Conservation (phyloP, 139 green algal genomes). For the Chlorella sp. region DNA sequence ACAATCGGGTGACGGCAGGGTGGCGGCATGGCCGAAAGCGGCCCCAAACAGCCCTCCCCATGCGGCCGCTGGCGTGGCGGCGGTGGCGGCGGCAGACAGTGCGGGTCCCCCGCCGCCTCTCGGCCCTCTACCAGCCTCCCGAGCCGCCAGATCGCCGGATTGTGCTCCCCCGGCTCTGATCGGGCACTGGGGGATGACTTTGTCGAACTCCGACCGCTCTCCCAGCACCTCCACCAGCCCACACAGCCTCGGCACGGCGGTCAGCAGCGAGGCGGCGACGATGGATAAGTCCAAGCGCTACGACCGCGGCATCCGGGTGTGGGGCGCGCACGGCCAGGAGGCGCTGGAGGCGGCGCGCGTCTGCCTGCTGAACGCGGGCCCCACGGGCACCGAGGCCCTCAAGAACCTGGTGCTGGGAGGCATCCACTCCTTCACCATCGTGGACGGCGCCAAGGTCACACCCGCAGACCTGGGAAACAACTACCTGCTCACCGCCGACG, state of each 20-base stretch:
- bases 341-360: slow-evolving; percentile 73
- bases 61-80: too few species aligned
- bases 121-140: too few species aligned
- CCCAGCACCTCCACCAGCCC: background rate
- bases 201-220: too few species aligned
- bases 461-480: slow-evolving; percentile 94
- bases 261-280: background rate
- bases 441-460: slow-evolving; percentile 84
- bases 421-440: slow-evolving; percentile 94
- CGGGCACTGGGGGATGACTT: background rate
- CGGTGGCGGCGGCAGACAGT: too few species aligned
- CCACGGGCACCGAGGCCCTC: slow-evolving; percentile 90
- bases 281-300: slow-evolving; percentile 75
- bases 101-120: too few species aligned
- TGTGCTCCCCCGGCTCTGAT: background rate
- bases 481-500: slow-evolving; percentile 79
- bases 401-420: slow-evolving; percentile 98
- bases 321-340: slow-evolving; percentile 87
- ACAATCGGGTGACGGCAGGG: too few species aligned
- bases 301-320: slow-evolving; percentile 91
- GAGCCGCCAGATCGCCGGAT: background rate
- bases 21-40: too few species aligned
- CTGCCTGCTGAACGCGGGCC: slow-evolving; percentile 75
- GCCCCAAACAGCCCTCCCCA: too few species aligned
- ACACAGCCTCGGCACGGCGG: background rate